These are phyloP conservation scores for Bipolaris sorokiniana DNA, from an alignment of 2,329 filamentous ascomycete species.

Conservation along the genomic window DNA sequence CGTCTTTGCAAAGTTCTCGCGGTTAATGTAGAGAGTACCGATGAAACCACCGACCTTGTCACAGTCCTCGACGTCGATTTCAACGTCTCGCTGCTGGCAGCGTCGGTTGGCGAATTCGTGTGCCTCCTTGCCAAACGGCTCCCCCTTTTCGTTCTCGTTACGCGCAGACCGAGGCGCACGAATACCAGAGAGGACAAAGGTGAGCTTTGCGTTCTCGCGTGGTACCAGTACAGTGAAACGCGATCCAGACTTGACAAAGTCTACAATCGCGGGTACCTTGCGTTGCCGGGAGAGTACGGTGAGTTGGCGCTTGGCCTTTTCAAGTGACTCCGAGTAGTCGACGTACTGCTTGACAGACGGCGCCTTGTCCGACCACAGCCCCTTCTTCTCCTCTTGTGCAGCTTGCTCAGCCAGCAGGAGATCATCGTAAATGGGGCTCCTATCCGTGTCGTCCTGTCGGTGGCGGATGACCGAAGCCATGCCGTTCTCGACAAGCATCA, in stretches of 20 bases:
- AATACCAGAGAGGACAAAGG: constrained; percentile 91
- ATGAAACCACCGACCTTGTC: constrained; percentile 99
- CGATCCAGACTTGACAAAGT: constrained; percentile 97
- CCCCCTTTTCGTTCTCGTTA: constrained; percentile 77
- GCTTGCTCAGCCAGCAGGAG: constrained; percentile 77
- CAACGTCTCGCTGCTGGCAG: constrained; percentile 91
- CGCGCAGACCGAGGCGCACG: constrained; percentile 87
- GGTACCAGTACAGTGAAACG: constrained; percentile 92
- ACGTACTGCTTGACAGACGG: constrained; percentile 81
- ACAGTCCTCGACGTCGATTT: constrained; percentile 91
- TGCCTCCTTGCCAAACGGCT: constrained; percentile 95
- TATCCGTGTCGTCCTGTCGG: constrained; percentile 90
- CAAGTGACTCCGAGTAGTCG: constrained; percentile 89
- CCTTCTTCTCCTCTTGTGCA: constrained; percentile 87
- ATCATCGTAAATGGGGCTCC: constrained; percentile 92
- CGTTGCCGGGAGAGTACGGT: constrained; percentile 87
- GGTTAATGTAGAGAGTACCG: constrained; percentile 88
- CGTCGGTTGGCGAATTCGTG: constrained; percentile 87
- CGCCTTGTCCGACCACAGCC: constrained; percentile 92
- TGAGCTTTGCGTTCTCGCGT: constrained; percentile 91
- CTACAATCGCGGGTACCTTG: constrained; percentile 89
- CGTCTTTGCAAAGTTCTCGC: constrained; percentile 92
- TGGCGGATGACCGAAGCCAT: constrained; percentile 95
- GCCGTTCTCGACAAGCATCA: constrained; percentile 86
- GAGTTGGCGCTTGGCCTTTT: constrained; percentile 95